Evolutionary conservation across 2,329 filamentous ascomycete species (phyloP).

Genomic region (Lasiodiplodia sp.): DNA sequence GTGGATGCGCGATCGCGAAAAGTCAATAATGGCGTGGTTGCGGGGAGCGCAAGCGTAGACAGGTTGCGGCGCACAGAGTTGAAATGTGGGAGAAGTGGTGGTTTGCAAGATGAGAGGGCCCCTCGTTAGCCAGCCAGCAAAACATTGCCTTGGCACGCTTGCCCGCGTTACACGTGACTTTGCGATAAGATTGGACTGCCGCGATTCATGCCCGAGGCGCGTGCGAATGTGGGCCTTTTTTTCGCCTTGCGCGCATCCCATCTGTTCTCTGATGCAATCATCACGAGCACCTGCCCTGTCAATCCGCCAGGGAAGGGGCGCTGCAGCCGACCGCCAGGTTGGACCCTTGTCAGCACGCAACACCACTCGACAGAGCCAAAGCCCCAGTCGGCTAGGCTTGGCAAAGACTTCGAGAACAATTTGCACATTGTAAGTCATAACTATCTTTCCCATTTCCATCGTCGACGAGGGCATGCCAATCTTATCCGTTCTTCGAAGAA

Average conservation of each 20-base stretch:
- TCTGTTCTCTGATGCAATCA: not conserved
- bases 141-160: conserved; percentile 28
- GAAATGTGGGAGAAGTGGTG: conserved; percentile 26
- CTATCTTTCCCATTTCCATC: conserved; percentile 3
- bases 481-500: not conserved
- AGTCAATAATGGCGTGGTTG: conserved; percentile 11
- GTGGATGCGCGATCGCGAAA: conserved; percentile 18
- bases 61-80: conserved; percentile 5
- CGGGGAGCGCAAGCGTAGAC: conserved; percentile 4
- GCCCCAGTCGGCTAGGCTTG: not conserved
- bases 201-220: conserved; percentile 22
- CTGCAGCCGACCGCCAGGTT: not conserved
- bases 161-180: conserved; percentile 13
- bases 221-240: conserved; percentile 10
- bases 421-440: not conserved
- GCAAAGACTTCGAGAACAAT: not conserved
- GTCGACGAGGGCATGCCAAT: not conserved
- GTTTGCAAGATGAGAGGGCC: conserved; percentile 25
- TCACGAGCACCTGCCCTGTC: not conserved
- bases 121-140: conserved; percentile 27
- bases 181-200: conserved; percentile 2
- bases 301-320: not conserved
- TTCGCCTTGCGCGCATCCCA: conserved; percentile 9
- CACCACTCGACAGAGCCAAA: not conserved
- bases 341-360: not conserved